Evolutionary conservation across 1,284 basidiomycete species (phyloP).

Genomic region (Hemileia vastatrix): DNA sequence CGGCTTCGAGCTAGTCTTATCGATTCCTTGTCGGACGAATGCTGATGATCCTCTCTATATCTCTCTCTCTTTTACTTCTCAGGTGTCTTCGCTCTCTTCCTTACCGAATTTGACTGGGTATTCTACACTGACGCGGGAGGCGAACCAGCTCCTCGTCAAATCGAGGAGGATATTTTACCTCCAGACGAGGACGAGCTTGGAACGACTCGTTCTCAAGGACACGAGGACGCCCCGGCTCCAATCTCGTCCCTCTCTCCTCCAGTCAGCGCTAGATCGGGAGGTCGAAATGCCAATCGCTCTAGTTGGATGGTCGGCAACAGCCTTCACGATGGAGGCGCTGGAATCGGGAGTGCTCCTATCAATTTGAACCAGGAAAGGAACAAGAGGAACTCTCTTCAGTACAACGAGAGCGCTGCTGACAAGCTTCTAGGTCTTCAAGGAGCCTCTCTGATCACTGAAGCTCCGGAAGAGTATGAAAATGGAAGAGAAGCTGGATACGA

Average conservation of each 20-base stretch:
- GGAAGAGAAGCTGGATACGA: constrained; percentile 5
- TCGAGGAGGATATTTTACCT: constrained; percentile 28
- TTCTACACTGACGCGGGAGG: constrained; percentile 37
- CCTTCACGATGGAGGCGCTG: neutral
- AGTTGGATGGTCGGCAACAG: neutral
- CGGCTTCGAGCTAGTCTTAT: no score
- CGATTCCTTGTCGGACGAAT: no score
- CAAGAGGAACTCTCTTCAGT: constrained; percentile 30
- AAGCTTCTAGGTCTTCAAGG: constrained; percentile 30
- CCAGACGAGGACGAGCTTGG: constrained; percentile 17
- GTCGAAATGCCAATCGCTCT: neutral
- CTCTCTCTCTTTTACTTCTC: constrained; percentile 16
- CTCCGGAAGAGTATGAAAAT: constrained; percentile 26
- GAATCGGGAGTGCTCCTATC: neutral
- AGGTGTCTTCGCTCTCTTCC: constrained; percentile 37
- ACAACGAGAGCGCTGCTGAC: constrained; percentile 28
- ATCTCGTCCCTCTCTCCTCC: neutral
- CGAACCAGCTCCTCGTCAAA: constrained; percentile 28
- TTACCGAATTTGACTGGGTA: constrained; percentile 37
- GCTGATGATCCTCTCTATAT: no score
- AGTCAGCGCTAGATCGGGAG: neutral
- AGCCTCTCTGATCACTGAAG: constrained; percentile 23
- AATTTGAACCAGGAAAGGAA: constrained; percentile 8
- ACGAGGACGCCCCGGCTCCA: neutral
- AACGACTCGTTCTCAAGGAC: neutral